phyloP scores from a whole-genome alignment of 345 rosid genomes.

The Gossypium stocksii region DNA sequence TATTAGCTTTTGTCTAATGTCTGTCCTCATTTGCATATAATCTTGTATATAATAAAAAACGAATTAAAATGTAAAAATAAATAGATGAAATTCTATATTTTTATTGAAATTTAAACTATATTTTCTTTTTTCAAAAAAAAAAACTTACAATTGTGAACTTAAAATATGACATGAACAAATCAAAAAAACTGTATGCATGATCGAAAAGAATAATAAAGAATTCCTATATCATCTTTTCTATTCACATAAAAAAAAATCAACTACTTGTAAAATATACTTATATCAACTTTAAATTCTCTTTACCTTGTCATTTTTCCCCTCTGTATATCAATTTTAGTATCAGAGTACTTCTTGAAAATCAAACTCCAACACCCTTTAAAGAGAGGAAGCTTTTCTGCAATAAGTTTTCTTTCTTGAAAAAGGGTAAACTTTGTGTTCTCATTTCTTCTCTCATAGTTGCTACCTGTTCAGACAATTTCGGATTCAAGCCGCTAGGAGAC shows the following conservation, averaged over 20 bases:
- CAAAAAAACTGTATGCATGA: background rate
- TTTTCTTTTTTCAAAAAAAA: constrained; percentile 4
- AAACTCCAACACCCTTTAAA: background rate
- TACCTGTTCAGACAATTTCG: background rate
- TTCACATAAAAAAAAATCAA: constrained; percentile 38
- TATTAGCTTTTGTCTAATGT: too few species aligned
- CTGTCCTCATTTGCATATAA: too few species aligned
- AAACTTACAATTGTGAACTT: constrained; percentile 4
- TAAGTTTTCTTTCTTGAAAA: background rate
- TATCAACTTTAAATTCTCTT: too few species aligned
- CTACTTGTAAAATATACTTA: background rate
- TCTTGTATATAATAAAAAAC: too few species aligned
- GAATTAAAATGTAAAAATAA: background rate
- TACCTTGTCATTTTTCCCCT: too few species aligned
- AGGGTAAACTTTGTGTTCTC: constrained; percentile 10
- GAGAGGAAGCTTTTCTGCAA: background rate
- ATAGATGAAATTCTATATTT: background rate
- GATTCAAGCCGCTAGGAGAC: constrained; percentile 16
- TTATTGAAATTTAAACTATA: background rate
- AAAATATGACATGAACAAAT: constrained; percentile 14
- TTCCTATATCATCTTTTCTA: constrained; percentile 37
- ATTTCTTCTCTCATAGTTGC: background rate
- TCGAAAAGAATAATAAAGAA: constrained; percentile 37
- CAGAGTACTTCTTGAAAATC: too few species aligned
- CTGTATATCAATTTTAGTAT: too few species aligned